phyloP scores from a whole-genome alignment of 805 yeast species.

The Candida sakaeoensis region DNA sequence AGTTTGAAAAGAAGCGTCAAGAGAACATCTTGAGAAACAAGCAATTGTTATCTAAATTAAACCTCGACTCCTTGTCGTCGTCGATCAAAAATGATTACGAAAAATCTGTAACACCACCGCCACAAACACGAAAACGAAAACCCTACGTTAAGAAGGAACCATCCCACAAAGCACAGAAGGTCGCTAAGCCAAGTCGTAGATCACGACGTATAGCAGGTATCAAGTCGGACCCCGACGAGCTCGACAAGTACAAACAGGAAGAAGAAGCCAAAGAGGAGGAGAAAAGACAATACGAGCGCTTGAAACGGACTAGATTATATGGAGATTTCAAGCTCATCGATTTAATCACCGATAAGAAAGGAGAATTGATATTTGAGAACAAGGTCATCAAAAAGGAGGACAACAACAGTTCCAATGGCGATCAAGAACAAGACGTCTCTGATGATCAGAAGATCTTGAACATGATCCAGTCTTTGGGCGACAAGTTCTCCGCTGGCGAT shows the following conservation, averaged over 20 bases:
- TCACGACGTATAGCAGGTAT: conserved; percentile 79
- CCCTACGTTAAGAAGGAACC: conserved; percentile 18
- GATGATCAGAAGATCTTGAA: conserved; percentile 25
- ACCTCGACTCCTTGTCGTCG: conserved; percentile 55
- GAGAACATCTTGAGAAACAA: conserved; percentile 82
- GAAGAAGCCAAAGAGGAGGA: conserved; percentile 28
- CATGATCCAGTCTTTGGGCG: conserved; percentile 39
- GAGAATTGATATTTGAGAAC: conserved; percentile 28
- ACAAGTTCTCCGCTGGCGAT: conserved; percentile 64
- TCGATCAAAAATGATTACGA: conserved; percentile 48
- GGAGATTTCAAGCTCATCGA: conserved; percentile 68
- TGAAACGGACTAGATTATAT: conserved; percentile 55
- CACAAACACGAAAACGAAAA: conserved; percentile 20
- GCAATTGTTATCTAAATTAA: conserved; percentile 66
- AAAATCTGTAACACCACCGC: conserved; percentile 13
- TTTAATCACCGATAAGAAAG: conserved; percentile 42
- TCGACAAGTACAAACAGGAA: conserved; percentile 32
- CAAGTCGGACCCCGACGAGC: conserved; percentile 47
- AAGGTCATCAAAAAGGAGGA: conserved; percentile 19
- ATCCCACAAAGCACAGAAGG: conserved; percentile 8
- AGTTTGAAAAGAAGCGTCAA: conserved; percentile 67
- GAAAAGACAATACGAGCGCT: conserved; percentile 42
- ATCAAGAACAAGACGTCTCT: conserved; percentile 8
- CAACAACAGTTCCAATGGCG: conserved; percentile 11
- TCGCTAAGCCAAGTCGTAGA: conserved; percentile 56